Conservation (phyloP, 2,329 filamentous ascomycete genomes). For the Sporothrix luriei region DNA sequence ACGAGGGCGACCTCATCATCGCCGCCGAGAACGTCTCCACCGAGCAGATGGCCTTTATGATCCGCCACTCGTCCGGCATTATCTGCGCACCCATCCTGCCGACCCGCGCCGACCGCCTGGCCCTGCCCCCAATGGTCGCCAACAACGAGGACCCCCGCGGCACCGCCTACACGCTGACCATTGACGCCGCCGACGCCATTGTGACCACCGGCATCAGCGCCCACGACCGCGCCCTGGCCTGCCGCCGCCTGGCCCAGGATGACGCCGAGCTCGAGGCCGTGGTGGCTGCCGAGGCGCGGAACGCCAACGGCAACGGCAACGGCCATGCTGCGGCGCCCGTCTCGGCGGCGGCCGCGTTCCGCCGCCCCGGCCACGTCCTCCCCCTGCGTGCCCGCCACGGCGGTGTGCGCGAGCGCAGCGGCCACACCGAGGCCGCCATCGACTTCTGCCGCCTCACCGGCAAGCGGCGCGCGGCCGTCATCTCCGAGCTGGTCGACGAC, state of each 20-base stretch:
- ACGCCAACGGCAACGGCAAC: constrained; percentile 11
- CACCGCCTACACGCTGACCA: constrained; percentile 89
- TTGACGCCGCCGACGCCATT: constrained; percentile 73
- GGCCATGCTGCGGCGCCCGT: constrained; percentile 49
- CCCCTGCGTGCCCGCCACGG: constrained; percentile 78
- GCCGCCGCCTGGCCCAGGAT: constrained; percentile 67
- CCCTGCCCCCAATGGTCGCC: constrained; percentile 86
- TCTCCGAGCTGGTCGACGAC: constrained; percentile 89
- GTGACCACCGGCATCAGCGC: constrained; percentile 90
- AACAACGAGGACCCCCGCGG: constrained; percentile 76
- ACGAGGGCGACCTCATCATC: constrained; percentile 97
- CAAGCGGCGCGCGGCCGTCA: constrained; percentile 75
- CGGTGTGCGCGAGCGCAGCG: constrained; percentile 75
- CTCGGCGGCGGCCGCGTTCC: constrained; percentile 63
- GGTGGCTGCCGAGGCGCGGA: constrained; percentile 11
- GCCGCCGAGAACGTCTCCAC: constrained; percentile 82
- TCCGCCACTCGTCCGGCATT: constrained; percentile 86
- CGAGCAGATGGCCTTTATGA: constrained; percentile 92
- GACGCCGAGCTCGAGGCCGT: constrained; percentile 32
- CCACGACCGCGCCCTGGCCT: constrained; percentile 81
- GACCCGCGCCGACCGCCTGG: constrained; percentile 67
- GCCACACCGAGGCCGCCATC: constrained; percentile 91
- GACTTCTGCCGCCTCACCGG: constrained; percentile 88
- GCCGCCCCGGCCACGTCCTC: constrained; percentile 86
- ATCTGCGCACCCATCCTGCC: constrained; percentile 84